phyloP scores from a whole-genome alignment of 2,329 filamentous ascomycete species.

The Pestalotiopsis fici region DNA sequence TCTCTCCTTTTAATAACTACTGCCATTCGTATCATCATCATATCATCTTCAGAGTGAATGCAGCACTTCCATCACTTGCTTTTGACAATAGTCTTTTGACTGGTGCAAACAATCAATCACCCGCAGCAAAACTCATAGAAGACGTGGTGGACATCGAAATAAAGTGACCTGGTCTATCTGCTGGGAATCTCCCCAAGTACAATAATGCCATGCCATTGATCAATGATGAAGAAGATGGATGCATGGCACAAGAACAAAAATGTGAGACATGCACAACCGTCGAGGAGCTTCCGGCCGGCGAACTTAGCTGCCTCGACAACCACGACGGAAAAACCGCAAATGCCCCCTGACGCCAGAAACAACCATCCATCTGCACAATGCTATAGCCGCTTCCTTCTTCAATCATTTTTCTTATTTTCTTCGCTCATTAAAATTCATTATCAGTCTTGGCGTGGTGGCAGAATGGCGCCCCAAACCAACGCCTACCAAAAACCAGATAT shows the following conservation, averaged over 20 bases:
- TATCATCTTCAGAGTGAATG: no score
- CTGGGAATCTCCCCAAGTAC: background rate
- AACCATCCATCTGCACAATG: slow-evolving; percentile 18
- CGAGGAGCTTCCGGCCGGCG: background rate
- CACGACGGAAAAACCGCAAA: background rate
- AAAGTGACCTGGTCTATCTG: slow-evolving; percentile 1
- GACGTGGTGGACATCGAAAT: no score
- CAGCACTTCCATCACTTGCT: no score
- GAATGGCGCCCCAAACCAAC: background rate
- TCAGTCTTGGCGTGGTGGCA: background rate
- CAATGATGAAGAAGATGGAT: background rate
- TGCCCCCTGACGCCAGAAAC: slow-evolving; percentile 22
- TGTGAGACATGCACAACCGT: background rate
- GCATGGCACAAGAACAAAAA: background rate
- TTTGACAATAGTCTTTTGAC: no score
- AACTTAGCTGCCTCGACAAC: background rate
- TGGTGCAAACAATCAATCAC: no score
- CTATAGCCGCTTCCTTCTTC: slow-evolving; percentile 18
- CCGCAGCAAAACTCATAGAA: no score
- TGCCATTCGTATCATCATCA: no score
- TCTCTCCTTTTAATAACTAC: no score
- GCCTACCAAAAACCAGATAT: background rate
- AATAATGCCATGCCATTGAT: background rate
- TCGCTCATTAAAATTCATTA: slow-evolving; percentile 4
- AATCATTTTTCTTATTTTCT: background rate